These are phyloP conservation scores for Coniferiporia sulphurascens DNA, from an alignment of 1,284 basidiomycete species.

Conservation along the genomic window DNA sequence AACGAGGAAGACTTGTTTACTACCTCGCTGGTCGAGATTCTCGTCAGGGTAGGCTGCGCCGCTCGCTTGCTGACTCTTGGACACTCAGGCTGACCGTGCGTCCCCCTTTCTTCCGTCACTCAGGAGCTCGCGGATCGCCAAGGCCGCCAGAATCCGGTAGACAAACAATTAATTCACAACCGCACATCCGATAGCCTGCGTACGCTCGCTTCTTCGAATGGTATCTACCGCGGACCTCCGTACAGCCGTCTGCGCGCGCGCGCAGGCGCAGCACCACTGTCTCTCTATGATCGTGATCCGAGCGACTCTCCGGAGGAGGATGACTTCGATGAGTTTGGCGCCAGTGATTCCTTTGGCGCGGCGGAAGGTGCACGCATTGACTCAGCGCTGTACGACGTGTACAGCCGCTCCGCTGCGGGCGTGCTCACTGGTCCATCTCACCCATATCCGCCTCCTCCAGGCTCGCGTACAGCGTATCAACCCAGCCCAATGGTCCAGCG, in stretches of 20 bases:
- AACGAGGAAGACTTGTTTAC: constrained; percentile 73
- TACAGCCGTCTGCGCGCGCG: constrained; percentile 25
- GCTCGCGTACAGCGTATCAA: not conserved
- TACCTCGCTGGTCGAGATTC: constrained; percentile 58
- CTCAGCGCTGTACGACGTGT: constrained; percentile 16
- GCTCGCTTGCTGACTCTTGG: not conserved
- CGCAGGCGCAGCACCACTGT: not conserved
- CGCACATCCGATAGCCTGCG: constrained; percentile 57
- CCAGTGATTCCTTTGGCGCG: not conserved
- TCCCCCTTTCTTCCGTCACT: not conserved
- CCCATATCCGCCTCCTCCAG: not conserved
- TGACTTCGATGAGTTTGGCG: constrained; percentile 11
- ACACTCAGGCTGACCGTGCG: no score
- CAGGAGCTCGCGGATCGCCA: constrained; percentile 72
- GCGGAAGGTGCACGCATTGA: constrained; percentile 16
- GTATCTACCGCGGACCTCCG: constrained; percentile 45
- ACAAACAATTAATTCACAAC: constrained; percentile 59
- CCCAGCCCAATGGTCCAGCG: not conserved
- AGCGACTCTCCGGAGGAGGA: constrained; percentile 11
- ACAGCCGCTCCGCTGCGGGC: not conserved
- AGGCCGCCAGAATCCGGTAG: constrained; percentile 42
- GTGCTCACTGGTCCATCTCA: not conserved
- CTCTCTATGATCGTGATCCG: not conserved
- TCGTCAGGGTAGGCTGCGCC: constrained; percentile 56
- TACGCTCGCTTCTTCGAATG: constrained; percentile 45